Evolutionary conservation across 192 early-diverging fungal genomes (phyloP).

Genomic region (Geosiphon pyriformis): DNA sequence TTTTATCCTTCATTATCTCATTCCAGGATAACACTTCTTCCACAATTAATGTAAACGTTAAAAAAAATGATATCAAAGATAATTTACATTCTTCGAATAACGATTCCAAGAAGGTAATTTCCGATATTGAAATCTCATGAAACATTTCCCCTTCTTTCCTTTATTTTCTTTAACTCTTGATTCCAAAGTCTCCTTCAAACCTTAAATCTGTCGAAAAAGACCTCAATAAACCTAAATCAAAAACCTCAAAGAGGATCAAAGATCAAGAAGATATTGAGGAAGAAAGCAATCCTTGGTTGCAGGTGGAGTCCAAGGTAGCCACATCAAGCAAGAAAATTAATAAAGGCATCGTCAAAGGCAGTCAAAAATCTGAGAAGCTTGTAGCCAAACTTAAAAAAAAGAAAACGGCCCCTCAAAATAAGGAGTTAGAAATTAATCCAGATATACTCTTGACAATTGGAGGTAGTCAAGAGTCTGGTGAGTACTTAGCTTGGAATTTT

Average conservation of each 20-base stretch:
- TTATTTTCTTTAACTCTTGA: slow-evolving; percentile 1
- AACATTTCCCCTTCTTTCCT: no score
- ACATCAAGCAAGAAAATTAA: slow-evolving; percentile 53
- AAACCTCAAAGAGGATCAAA: no score
- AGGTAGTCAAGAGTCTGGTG: slow-evolving; percentile 33
- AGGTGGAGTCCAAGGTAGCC: slow-evolving; percentile 42
- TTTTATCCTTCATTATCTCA: no score
- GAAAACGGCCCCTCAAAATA: slow-evolving; percentile 37
- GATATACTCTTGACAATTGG: slow-evolving; percentile 56
- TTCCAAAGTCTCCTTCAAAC: not conserved
- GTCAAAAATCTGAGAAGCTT: slow-evolving; percentile 59
- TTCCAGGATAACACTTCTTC: no score
- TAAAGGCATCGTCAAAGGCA: slow-evolving; percentile 43
- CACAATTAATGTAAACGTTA: no score
- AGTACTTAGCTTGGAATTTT: not conserved
- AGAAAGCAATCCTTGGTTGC: slow-evolving; percentile 76
- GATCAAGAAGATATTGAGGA: slow-evolving; percentile 29
- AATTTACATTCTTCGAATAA: no score
- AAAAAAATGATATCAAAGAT: no score
- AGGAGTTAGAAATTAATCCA: slow-evolving; percentile 66
- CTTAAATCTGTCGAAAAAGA: no score
- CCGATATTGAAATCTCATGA: no score
- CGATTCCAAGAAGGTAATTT: no score
- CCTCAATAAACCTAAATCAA: no score
- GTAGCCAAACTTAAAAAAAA: slow-evolving; percentile 63